Evolutionary conservation across 441 rosid genomes (phyloP).

Genomic region (Manihot esculenta): DNA sequence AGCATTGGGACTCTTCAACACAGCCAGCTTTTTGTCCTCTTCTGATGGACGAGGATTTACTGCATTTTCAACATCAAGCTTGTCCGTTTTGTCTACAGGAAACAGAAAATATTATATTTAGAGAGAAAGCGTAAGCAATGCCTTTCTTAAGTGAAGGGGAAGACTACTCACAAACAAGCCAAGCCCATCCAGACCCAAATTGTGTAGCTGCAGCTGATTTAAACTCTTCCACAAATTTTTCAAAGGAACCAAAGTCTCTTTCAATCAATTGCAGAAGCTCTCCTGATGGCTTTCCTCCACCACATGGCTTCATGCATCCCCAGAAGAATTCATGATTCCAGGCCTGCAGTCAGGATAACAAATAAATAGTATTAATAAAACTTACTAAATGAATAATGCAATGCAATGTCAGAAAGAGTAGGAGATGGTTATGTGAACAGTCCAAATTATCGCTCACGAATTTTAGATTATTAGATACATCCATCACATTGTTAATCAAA

Average conservation of each 20-base stretch:
- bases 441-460: neutral
- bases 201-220: constrained; percentile 69
- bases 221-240: constrained; percentile 49
- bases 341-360: constrained; percentile 43
- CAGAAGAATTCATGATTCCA: constrained; percentile 97
- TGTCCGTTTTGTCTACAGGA: constrained; percentile 68
- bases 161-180: constrained; percentile 78
- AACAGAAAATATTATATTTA: constrained; percentile 5
- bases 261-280: constrained; percentile 66
- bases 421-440: neutral
- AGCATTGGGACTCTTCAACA: constrained; percentile 85
- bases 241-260: constrained; percentile 85
- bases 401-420: neutral
- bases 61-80: constrained; percentile 63
- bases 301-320: constrained; percentile 91
- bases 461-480: neutral
- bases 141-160: neutral
- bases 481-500: neutral
- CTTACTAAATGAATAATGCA: neutral
- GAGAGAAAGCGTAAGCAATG: constrained; percentile 3
- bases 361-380: neutral
- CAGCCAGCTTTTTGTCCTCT: constrained; percentile 72
- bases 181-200: constrained; percentile 96
- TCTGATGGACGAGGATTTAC: constrained; percentile 66
- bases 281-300: constrained; percentile 88